phyloP scores from a whole-genome alignment of 192 early-diverging fungal genomes.

The Coemansia sp. region DNA sequence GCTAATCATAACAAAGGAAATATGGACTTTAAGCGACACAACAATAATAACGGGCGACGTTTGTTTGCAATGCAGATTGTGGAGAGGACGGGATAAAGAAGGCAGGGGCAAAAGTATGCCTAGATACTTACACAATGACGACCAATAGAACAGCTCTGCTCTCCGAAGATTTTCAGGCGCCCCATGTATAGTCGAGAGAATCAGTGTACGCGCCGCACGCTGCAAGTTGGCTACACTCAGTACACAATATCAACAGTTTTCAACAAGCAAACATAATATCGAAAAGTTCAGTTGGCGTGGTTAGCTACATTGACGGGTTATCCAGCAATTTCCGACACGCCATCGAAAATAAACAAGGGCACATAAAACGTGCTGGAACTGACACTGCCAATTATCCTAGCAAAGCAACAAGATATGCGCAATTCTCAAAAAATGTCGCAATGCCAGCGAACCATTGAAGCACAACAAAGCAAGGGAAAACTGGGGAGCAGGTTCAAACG shows the following conservation, averaged over 20 bases:
- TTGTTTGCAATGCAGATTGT: neutral
- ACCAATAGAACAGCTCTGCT: conserved; percentile 53
- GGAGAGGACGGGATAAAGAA: neutral
- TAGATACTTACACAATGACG: conserved; percentile 48
- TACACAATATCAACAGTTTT: neutral
- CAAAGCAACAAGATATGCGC: neutral
- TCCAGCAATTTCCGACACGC: neutral
- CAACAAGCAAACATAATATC: neutral
- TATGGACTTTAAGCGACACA: conserved; percentile 1
- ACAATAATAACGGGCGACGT: neutral
- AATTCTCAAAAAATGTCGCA: neutral
- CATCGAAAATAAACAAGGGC: neutral
- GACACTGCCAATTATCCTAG: neutral
- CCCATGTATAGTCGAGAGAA: conserved; percentile 48
- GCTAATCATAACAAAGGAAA: neutral
- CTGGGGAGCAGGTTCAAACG: neutral
- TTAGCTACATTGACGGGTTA: neutral
- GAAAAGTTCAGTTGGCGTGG: neutral
- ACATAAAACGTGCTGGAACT: neutral
- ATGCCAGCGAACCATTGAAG: neutral
- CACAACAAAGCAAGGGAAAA: neutral
- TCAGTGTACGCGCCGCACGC: conserved; percentile 51
- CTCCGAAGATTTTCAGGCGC: conserved; percentile 41
- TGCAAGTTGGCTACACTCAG: conserved; percentile 40
- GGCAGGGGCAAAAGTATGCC: neutral